A percentile compares a stretch with the other conserved stretches of the same genome.
Conservation (phyloP, 2,329 filamentous ascomycete genomes). For the Plectosphaerella sp. region DNA sequence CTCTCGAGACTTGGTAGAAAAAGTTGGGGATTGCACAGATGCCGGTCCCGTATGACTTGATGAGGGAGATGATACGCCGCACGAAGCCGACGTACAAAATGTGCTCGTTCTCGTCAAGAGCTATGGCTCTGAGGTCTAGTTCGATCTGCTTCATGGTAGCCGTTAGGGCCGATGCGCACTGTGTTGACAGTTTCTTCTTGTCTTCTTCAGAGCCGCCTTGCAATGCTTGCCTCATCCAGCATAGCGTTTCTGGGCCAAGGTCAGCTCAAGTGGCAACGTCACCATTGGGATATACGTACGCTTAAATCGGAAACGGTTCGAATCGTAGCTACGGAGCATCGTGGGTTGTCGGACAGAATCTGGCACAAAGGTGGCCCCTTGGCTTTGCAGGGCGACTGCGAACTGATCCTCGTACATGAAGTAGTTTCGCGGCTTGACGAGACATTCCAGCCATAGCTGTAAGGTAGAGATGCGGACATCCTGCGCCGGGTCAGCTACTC, state of each 20-base stretch:
- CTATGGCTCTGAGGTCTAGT: conserved; percentile 37
- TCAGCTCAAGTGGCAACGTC: background rate
- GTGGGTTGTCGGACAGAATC: conserved; percentile 29
- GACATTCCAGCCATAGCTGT: conserved; percentile 47
- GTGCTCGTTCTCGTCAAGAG: conserved; percentile 33
- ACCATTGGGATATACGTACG: conserved; percentile 20
- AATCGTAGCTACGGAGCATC: conserved; percentile 39
- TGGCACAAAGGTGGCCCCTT: conserved; percentile 37
- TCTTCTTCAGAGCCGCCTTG: conserved; percentile 28
- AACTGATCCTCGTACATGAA: conserved; percentile 46
- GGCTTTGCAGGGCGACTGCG: conserved; percentile 38
- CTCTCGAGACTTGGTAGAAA: conserved; percentile 51
- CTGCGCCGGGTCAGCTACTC: conserved; percentile 12
- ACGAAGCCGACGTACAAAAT: conserved; percentile 45
- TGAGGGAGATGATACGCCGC: conserved; percentile 45
- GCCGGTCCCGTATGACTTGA: conserved; percentile 49
- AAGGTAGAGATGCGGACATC: conserved; percentile 39
- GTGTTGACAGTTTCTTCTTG: conserved; percentile 29
- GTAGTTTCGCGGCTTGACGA: conserved; percentile 44
- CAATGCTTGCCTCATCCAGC: conserved; percentile 45
- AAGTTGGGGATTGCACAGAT: conserved; percentile 50
- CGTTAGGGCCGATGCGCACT: conserved; percentile 39
- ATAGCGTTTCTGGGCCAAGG: conserved; percentile 27
- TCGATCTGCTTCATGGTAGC: conserved; percentile 51
- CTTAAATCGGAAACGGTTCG: conserved; percentile 45